Evolutionary conservation across 495 filamentous ascomycete species (phyloP).

Genomic region (Aspergillus coremiiformis): DNA sequence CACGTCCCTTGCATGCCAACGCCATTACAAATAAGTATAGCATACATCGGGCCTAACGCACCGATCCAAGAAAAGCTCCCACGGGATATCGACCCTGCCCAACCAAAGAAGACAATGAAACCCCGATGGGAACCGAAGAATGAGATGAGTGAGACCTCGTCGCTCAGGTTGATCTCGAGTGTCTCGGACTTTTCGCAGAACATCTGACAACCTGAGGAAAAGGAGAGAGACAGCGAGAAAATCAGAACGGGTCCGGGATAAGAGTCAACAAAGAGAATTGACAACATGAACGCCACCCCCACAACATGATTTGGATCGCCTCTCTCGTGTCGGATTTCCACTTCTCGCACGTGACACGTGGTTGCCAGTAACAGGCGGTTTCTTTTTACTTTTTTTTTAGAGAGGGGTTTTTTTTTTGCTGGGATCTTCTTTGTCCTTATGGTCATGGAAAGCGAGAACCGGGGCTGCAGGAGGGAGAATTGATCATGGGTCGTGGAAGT

Average conservation of each 20-base stretch:
- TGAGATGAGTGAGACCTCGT: slow-evolving; percentile 3
- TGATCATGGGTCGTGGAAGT: not conserved
- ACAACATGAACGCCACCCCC: not conserved
- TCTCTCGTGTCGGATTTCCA: not conserved
- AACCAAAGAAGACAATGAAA: not conserved
- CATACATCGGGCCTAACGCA: slow-evolving; percentile 18
- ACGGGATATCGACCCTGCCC: slow-evolving; percentile 3
- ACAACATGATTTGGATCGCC: not conserved
- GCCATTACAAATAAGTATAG: slow-evolving; percentile 26
- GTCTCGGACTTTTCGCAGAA: not conserved
- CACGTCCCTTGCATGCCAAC: slow-evolving; percentile 24
- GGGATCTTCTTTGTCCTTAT: not conserved
- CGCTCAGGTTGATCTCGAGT: slow-evolving; percentile 11
- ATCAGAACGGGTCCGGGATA: not conserved
- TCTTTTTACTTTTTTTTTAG: no score
- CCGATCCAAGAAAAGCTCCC: slow-evolving; percentile 18
- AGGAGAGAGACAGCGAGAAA: not conserved
- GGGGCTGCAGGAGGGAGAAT: not conserved
- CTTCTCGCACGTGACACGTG: not conserved
- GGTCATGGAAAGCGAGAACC: not conserved
- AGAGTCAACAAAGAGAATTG: not conserved
- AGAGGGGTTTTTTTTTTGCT: no score
- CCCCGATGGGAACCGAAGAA: not conserved
- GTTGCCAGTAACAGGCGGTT: not conserved
- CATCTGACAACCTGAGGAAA: not conserved